Conservation (phyloP, 495 filamentous ascomycete species). For the Melanomma pulvis-pyrius region DNA sequence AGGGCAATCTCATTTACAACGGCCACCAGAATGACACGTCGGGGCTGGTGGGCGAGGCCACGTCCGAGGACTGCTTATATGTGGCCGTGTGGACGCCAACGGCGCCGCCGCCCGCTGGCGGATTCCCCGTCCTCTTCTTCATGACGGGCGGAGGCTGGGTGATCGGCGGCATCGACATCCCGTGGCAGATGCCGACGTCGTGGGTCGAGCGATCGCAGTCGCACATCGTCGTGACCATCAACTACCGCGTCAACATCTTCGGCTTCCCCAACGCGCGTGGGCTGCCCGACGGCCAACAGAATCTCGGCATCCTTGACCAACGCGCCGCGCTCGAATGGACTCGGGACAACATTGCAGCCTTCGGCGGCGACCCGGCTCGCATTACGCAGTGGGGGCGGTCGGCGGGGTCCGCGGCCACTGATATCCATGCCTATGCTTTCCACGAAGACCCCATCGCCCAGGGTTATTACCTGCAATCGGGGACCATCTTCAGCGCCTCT, state of each 20-base stretch:
- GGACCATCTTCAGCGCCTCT: slow-evolving; percentile 37
- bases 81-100: slow-evolving; percentile 47
- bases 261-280: neutral
- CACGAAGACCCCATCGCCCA: slow-evolving; percentile 48
- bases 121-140: slow-evolving; percentile 44
- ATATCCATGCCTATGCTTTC: slow-evolving; percentile 54
- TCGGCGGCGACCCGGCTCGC: slow-evolving; percentile 17
- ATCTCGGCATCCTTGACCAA: slow-evolving; percentile 30
- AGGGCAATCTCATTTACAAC: slow-evolving; percentile 35
- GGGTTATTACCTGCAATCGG: slow-evolving; percentile 68
- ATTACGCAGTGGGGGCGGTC: slow-evolving; percentile 31
- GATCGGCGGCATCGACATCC: slow-evolving; percentile 12
- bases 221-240: slow-evolving; percentile 28
- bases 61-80: slow-evolving; percentile 48
- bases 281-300: slow-evolving; percentile 38
- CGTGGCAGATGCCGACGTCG: slow-evolving; percentile 47
- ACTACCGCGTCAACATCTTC: slow-evolving; percentile 32
- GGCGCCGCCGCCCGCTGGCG: slow-evolving; percentile 44
- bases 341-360: slow-evolving; percentile 27
- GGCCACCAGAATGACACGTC: slow-evolving; percentile 41
- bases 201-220: slow-evolving; percentile 54
- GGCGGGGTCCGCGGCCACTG: slow-evolving; percentile 60
- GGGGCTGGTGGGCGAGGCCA: slow-evolving; percentile 40
- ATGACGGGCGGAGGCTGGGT: slow-evolving; percentile 32
- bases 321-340: slow-evolving; percentile 26